Conservation (phyloP, 164 flowering plant genomes). For the Saururus chinensis region DNA sequence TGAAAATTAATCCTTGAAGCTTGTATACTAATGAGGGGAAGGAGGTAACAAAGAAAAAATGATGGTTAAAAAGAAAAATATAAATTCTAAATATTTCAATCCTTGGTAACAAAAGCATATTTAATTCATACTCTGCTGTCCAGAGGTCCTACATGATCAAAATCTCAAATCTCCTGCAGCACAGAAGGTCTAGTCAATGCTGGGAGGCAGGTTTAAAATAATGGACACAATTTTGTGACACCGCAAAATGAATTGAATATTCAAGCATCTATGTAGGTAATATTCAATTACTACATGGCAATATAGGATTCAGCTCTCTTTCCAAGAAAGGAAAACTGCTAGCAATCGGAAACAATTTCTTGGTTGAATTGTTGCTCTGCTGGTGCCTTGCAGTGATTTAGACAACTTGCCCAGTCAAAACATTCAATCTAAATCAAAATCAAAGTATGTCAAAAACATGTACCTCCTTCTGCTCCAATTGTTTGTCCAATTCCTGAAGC, state of each 20-base stretch:
- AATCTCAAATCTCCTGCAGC: background rate
- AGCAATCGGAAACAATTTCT: background rate
- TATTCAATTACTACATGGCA: background rate
- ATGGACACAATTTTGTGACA: too few relatives aligned
- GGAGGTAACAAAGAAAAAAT: too few relatives aligned
- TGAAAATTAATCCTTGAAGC: too few relatives aligned
- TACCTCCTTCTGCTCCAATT: conserved; percentile 94
- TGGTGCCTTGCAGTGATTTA: too few relatives aligned
- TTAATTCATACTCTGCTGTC: too few relatives aligned
- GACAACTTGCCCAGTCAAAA: background rate
- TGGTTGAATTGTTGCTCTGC: background rate
- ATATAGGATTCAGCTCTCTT: background rate
- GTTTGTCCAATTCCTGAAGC: conserved; percentile 76
- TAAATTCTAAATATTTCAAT: too few relatives aligned
- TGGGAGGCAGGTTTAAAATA: background rate
- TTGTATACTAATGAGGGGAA: too few relatives aligned
- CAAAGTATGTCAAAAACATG: background rate
- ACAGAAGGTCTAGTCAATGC: background rate
- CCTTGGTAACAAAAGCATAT: too few relatives aligned
- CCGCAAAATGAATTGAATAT: background rate
- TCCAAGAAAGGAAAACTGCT: too few relatives aligned
- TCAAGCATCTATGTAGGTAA: background rate
- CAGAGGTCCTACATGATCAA: too few relatives aligned
- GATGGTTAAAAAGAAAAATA: too few relatives aligned
- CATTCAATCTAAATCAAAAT: background rate